Evolutionary conservation across 2,329 filamentous ascomycete species (phyloP).

Genomic region (Alternaria arbusti): DNA sequence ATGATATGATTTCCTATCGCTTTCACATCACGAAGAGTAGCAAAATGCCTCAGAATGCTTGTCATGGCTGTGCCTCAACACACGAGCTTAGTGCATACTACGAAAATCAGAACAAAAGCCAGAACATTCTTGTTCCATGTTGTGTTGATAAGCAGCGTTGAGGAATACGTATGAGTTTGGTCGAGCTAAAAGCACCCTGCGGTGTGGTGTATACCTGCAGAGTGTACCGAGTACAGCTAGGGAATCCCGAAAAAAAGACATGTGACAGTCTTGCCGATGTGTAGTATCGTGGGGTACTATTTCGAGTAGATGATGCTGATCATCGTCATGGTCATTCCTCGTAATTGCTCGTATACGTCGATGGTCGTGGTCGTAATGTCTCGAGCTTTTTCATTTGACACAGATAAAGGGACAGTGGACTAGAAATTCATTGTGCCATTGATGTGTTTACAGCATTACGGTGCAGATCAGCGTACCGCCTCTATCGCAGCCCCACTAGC

Average conservation of each 20-base stretch:
- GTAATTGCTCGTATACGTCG: not conserved
- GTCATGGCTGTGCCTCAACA: not conserved
- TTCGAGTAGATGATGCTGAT: not conserved
- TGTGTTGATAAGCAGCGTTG: not conserved
- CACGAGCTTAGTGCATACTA: not conserved
- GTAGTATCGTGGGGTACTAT: not conserved
- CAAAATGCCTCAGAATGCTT: not conserved
- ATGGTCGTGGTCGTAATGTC: not conserved
- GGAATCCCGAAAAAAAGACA: not conserved
- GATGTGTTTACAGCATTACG: not conserved
- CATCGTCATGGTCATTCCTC: not conserved
- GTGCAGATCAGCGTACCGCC: rapidly evolving
- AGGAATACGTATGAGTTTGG: not conserved
- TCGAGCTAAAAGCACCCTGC: not conserved
- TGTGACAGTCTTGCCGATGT: not conserved
- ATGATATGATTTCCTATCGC: no score
- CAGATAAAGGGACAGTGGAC: rapidly evolving
- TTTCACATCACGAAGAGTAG: not conserved
- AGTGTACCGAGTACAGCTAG: not conserved
- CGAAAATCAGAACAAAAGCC: not conserved
- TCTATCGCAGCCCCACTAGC: not conserved
- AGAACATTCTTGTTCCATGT: not conserved
- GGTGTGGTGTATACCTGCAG: not conserved
- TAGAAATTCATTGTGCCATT: not conserved
- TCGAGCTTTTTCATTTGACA: not conserved